Conservation (phyloP, 208 protist species). For the Wallacemonas sp. region DNA sequence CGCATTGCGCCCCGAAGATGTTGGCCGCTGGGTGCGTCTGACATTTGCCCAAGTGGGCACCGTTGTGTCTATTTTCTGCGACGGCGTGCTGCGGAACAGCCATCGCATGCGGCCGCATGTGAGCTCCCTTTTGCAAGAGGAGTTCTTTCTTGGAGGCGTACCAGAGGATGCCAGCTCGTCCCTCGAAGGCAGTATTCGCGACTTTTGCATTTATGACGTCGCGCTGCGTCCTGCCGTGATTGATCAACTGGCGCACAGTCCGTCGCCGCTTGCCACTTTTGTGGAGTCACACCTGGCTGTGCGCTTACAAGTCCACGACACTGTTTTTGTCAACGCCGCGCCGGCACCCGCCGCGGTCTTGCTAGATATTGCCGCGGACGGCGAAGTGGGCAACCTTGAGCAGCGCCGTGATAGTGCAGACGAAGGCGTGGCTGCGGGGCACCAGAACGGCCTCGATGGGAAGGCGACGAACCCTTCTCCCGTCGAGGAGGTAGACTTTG, state of each 20-base stretch:
- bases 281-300: slow-evolving; percentile 40
- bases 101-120: slow-evolving; percentile 23
- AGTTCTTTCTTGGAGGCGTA: slow-evolving; percentile 62
- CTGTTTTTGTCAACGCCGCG: slow-evolving; percentile 44
- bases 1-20: slow-evolving; percentile 31
- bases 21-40: slow-evolving; percentile 61
- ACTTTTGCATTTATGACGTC: slow-evolving; percentile 65
- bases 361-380: slow-evolving; percentile 41
- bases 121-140: slow-evolving; percentile 49
- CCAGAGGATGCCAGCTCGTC: slow-evolving; percentile 31
- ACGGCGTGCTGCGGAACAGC: slow-evolving; percentile 54
- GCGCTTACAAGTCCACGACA: slow-evolving; percentile 26
- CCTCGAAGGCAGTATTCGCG: slow-evolving; percentile 72
- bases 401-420: slow-evolving; percentile 7
- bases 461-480: neutral
- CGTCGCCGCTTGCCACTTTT: slow-evolving; percentile 34
- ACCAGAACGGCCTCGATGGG: no score
- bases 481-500: slow-evolving; percentile 70
- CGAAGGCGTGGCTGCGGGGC: no score
- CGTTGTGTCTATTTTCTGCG: slow-evolving; percentile 60
- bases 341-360: slow-evolving; percentile 22
- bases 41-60: slow-evolving; percentile 69
- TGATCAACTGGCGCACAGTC: slow-evolving; percentile 38
- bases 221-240: slow-evolving; percentile 60
- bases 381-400: slow-evolving; percentile 48